phyloP scores from a whole-genome alignment of 257 asterid species.

The Gentiana dahurica region DNA sequence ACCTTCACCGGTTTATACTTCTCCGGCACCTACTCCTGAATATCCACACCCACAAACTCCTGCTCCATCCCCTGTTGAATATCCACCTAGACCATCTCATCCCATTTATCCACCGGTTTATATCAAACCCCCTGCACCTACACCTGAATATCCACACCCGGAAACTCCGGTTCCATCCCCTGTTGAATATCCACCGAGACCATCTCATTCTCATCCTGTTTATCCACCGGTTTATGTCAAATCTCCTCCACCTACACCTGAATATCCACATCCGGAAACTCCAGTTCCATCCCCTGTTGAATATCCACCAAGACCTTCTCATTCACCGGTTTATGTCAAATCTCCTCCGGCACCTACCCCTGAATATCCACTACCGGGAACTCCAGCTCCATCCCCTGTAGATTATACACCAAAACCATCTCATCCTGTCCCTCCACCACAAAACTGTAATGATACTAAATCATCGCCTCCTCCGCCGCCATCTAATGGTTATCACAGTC shows the following conservation, averaged over 20 bases:
- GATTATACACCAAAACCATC: constrained; percentile 16
- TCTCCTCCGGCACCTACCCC: constrained; percentile 16
- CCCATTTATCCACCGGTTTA: not conserved
- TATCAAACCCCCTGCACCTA: too few species aligned
- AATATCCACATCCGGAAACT: too few species aligned
- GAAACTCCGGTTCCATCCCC: too few species aligned
- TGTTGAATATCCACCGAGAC: too few species aligned
- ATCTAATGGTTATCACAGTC: constrained; percentile 2
- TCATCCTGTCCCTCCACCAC: constrained; percentile 17
- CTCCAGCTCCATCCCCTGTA: constrained; percentile 19
- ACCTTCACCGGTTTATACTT: constrained; percentile 11
- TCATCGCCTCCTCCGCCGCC: constrained; percentile 26
- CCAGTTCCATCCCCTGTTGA: too few species aligned
- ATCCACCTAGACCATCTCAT: constrained; percentile 19
- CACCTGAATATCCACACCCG: too few species aligned
- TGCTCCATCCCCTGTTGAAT: constrained; percentile 15
- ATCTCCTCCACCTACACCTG: too few species aligned
- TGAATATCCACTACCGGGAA: constrained; percentile 11
- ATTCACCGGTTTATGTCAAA: constrained; percentile 1
- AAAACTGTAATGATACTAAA: constrained; percentile 2
- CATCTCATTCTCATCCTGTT: not conserved
- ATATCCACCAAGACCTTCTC: too few species aligned
- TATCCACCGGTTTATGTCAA: too few species aligned
- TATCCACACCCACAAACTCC: constrained; percentile 15
- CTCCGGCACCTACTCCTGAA: constrained; percentile 14